These are phyloP conservation scores for Plasmodium chabaudi DNA, from an alignment of 169 alveolate species.

Conservation along the genomic window DNA sequence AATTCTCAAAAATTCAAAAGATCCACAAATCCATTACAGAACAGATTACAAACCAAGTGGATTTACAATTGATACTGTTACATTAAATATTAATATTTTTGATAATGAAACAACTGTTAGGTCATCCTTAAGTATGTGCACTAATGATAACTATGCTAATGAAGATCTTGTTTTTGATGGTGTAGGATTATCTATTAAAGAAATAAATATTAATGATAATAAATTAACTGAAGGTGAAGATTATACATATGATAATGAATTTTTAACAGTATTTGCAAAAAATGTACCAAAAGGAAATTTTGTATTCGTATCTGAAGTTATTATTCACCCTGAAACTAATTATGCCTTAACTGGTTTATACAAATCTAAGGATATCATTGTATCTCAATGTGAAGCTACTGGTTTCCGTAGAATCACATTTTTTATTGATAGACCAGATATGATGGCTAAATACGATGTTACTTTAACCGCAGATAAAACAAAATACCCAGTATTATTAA, in stretches of 20 bases:
- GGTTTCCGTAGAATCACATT: constrained; percentile 93
- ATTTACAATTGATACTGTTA: constrained; percentile 85
- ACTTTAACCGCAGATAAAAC: constrained; percentile 90
- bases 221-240: constrained; percentile 81
- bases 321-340: constrained; percentile 88
- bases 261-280: constrained; percentile 80
- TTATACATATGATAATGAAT: constrained; percentile 82
- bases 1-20: neutral
- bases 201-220: constrained; percentile 84
- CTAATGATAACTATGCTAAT: constrained; percentile 79
- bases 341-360: constrained; percentile 89
- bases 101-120: constrained; percentile 85
- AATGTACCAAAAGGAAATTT: constrained; percentile 81
- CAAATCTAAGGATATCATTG: constrained; percentile 88
- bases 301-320: constrained; percentile 84
- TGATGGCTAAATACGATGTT: constrained; percentile 87
- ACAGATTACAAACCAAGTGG: constrained; percentile 90
- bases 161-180: constrained; percentile 90
- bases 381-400: constrained; percentile 95
- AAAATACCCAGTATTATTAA: constrained; percentile 89
- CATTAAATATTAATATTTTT: constrained; percentile 84
- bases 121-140: constrained; percentile 80
- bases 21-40: constrained; percentile 85
- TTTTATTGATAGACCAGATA: constrained; percentile 94
- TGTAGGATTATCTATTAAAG: constrained; percentile 87